Conservation (phyloP, 2,329 filamentous ascomycete species). For the Plectosphaerella cucumerina region DNA sequence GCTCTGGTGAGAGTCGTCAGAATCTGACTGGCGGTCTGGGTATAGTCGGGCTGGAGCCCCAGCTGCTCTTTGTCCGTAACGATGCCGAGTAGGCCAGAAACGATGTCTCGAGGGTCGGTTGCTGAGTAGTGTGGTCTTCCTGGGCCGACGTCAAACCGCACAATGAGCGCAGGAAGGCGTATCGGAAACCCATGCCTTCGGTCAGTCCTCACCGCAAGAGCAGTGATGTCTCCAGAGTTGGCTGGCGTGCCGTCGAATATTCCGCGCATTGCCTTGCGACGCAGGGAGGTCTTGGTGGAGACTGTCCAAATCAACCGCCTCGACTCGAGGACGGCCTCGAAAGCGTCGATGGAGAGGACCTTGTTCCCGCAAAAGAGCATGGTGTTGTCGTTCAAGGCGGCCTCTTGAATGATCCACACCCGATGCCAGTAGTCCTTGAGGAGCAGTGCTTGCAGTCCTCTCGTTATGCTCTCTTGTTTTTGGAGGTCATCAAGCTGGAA, state of each 20-base stretch:
- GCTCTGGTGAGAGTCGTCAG: constrained; percentile 10
- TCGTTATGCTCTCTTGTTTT: not conserved
- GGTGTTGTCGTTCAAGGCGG: constrained; percentile 17
- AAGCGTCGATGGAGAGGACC: constrained; percentile 4
- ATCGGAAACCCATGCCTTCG: constrained; percentile 1
- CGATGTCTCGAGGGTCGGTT: constrained; percentile 16
- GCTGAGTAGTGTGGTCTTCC: constrained; percentile 11
- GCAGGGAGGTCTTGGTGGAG: too few relatives aligned
- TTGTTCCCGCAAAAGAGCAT: constrained; percentile 19
- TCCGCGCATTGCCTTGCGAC: not conserved
- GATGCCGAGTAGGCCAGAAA: constrained; percentile 13
- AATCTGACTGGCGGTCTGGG: not conserved
- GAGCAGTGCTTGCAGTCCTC: constrained; percentile 15
- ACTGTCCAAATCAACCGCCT: too few relatives aligned
- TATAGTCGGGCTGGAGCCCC: constrained; percentile 7
- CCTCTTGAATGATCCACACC: constrained; percentile 26
- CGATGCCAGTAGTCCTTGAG: constrained; percentile 29
- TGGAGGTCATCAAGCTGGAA: not conserved
- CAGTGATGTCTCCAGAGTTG: not conserved
- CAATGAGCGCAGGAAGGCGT: not conserved
- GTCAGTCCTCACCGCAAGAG: not conserved
- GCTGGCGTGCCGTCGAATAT: not conserved
- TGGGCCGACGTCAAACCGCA: not conserved
- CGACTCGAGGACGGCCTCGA: constrained; percentile 4
- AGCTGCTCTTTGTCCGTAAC: constrained; percentile 5